Conservation (phyloP, 345 rosid species). For the Adansonia digitata region DNA sequence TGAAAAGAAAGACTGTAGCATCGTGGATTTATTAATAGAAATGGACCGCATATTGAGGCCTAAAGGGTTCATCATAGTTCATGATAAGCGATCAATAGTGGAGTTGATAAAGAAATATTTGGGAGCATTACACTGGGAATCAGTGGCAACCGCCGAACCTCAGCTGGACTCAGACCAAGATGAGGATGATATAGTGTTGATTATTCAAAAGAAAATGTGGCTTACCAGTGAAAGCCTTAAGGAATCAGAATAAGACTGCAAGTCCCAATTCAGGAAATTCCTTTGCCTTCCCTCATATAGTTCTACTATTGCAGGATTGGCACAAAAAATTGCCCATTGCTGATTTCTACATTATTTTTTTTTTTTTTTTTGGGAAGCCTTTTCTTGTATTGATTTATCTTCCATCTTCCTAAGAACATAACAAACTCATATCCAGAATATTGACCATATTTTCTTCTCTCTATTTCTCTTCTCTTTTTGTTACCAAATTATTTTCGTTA, state of each 20-base stretch:
- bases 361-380: no score
- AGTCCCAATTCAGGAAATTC: background rate
- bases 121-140: conserved; percentile 75
- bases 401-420: background rate
- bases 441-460: background rate
- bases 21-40: conserved; percentile 32
- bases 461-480: background rate
- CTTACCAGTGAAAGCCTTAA: conserved; percentile 72
- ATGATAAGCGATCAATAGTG: conserved; percentile 37
- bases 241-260: conserved; percentile 42
- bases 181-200: conserved; percentile 45
- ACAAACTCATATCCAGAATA: background rate
- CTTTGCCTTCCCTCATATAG: background rate
- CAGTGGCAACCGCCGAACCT: conserved; percentile 44
- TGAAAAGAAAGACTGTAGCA: conserved; percentile 27
- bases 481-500: background rate
- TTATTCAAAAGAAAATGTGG: conserved; percentile 81
- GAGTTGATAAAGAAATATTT: conserved; percentile 66
- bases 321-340: background rate
- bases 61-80: conserved; percentile 41
- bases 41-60: conserved; percentile 41
- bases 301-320: background rate
- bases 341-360: no score
- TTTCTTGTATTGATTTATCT: background rate
- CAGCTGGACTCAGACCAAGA: conserved; percentile 47